Evolutionary conservation across 2,329 filamentous ascomycete genomes (phyloP).

Genomic region (Thermoascus crustaceus): DNA sequence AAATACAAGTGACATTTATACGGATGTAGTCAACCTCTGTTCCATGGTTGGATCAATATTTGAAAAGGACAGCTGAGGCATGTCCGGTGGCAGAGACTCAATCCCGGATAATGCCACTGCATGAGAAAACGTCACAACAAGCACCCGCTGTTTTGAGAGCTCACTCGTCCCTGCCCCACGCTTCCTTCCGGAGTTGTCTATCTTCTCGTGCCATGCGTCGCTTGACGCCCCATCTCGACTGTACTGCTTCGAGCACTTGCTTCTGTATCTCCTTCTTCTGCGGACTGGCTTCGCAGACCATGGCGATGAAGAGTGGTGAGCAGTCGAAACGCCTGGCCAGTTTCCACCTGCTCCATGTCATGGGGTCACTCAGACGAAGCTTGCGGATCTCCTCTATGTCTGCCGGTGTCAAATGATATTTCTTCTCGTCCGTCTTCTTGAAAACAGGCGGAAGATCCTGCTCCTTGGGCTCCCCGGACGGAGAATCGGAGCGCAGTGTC

Average conservation of each 20-base stretch:
- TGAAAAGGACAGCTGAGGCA: too few relatives aligned
- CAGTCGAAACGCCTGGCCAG: conserved; percentile 57
- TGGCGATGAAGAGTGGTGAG: conserved; percentile 53
- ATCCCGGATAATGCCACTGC: neutral
- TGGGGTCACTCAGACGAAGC: conserved; percentile 48
- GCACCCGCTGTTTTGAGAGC: conserved; percentile 3
- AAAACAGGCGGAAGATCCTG: conserved; percentile 42
- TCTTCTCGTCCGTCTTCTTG: conserved; percentile 46
- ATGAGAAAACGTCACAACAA: conserved; percentile 1
- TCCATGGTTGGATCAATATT: too few relatives aligned
- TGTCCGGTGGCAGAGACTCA: neutral
- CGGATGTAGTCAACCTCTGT: too few relatives aligned
- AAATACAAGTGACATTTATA: too few relatives aligned
- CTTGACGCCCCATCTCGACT: conserved; percentile 53
- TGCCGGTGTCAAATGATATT: conserved; percentile 51
- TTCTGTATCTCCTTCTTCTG: conserved; percentile 42
- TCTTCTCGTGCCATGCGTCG: conserved; percentile 55
- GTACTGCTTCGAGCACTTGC: conserved; percentile 44
- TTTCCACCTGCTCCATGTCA: conserved; percentile 50
- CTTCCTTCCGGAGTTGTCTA: conserved; percentile 49
- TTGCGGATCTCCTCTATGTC: conserved; percentile 53
- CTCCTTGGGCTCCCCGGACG: conserved; percentile 14
- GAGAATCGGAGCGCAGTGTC: conserved; percentile 34
- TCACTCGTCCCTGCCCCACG: conserved; percentile 53
- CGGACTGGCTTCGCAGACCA: conserved; percentile 48